phyloP scores from a whole-genome alignment of 768 basidiomycete genomes.

The Peribolospora baueri region DNA sequence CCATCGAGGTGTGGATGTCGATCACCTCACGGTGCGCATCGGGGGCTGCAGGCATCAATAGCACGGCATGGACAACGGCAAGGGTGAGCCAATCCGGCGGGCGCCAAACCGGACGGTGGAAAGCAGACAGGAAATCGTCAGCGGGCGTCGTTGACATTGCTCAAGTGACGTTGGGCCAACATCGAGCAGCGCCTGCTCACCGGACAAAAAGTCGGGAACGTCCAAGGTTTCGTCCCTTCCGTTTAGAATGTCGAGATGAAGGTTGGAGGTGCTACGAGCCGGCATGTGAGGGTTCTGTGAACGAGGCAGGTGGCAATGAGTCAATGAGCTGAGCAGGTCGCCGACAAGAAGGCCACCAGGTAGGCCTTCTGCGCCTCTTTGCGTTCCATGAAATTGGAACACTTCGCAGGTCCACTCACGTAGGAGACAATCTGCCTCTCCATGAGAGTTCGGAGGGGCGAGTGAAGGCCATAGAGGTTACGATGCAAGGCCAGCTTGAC shows the following conservation, averaged over 20 bases:
- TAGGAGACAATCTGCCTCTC: conserved; percentile 62
- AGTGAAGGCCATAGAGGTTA: conserved; percentile 60
- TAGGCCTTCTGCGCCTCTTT: not conserved
- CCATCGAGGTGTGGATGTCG: conserved; percentile 43
- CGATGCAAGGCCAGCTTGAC: conserved; percentile 62
- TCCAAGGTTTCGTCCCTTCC: conserved; percentile 71
- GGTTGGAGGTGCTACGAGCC: conserved; percentile 32
- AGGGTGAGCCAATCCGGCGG: not conserved
- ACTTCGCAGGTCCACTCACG: conserved; percentile 26
- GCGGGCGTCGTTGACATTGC: too few species aligned
- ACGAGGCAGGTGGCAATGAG: not conserved
- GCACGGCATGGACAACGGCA: not conserved
- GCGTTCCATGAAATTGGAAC: too few species aligned
- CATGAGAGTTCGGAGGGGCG: conserved; percentile 76
- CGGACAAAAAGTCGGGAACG: conserved; percentile 52
- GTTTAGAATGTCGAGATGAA: conserved; percentile 78
- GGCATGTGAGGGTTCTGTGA: conserved; percentile 42
- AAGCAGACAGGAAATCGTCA: not conserved
- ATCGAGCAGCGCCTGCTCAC: conserved; percentile 22
- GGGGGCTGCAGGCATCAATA: conserved; percentile 26
- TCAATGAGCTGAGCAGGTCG: not conserved
- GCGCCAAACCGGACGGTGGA: not conserved
- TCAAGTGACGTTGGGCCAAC: not conserved
- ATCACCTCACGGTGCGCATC: conserved; percentile 26
- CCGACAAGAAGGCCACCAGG: too few species aligned